Percentiles rank a stretch among this genome's conserved stretches.
Evolutionary conservation across 179 eudicot genomes (phyloP).

Genomic region (Vitellaria paradoxa): DNA sequence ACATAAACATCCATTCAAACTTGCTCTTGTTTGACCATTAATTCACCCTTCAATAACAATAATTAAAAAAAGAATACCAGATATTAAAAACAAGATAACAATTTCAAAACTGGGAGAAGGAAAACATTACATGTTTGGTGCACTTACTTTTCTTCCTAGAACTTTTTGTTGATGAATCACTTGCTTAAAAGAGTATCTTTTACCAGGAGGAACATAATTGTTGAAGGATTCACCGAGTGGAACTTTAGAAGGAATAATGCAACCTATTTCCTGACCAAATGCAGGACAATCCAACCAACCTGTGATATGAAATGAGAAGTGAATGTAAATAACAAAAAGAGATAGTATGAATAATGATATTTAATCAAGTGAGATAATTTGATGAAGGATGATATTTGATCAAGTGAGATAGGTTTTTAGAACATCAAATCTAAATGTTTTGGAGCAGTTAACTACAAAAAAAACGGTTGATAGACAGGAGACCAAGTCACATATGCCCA

Average conservation of each 20-base stretch:
- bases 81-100: neutral
- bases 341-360: neutral
- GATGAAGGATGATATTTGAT: too few species aligned
- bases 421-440: neutral
- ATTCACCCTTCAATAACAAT: neutral
- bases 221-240: conserved; percentile 52
- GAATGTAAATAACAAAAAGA: neutral
- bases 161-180: conserved; percentile 52
- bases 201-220: conserved; percentile 42
- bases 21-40: neutral
- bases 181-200: conserved; percentile 60
- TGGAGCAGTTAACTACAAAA: neutral
- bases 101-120: neutral
- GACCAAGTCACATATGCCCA: neutral
- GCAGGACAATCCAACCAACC: conserved; percentile 68
- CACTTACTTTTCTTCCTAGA: conserved; percentile 40
- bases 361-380: neutral
- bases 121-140: conserved; percentile 1
- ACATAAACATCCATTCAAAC: too few species aligned
- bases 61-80: neutral
- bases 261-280: conserved; percentile 49
- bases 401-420: neutral
- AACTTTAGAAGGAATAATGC: conserved; percentile 58
- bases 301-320: conserved; percentile 17
- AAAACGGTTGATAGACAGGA: neutral